These are phyloP conservation scores for Xerocomus brunneocitrinus DNA, from an alignment of 768 basidiomycete genomes.

Conservation along the genomic window DNA sequence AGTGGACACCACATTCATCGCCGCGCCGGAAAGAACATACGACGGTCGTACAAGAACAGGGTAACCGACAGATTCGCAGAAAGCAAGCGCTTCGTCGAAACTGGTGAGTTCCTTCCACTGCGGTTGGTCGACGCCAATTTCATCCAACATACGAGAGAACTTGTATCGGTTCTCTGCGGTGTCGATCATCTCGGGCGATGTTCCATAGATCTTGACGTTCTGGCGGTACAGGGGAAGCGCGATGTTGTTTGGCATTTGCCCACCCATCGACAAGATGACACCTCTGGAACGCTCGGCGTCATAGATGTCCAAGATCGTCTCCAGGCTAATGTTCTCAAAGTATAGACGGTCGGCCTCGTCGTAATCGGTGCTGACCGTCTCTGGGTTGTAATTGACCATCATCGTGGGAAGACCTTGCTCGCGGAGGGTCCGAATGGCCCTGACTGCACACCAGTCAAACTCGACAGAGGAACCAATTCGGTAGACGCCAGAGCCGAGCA, in stretches of 20 bases:
- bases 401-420: conserved; percentile 93
- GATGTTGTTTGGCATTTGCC: conserved; percentile 98
- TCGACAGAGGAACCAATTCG: conserved; percentile 99
- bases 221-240: conserved; percentile 92
- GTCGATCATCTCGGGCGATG: conserved; percentile 99
- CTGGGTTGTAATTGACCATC: conserved; percentile 99
- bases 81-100: conserved; percentile 79
- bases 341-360: conserved; percentile 98
- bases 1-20: conserved; percentile 99
- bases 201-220: conserved; percentile 98
- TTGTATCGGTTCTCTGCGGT: conserved; percentile 99
- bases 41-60: conserved; percentile 97
- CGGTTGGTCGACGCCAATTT: conserved; percentile 98
- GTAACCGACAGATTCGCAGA: conserved; percentile 92
- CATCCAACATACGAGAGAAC: conserved; percentile 95
- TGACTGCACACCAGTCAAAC: conserved; percentile 99
- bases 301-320: conserved; percentile 96
- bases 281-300: conserved; percentile 85
- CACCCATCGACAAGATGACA: conserved; percentile 96
- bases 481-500: conserved; percentile 96
- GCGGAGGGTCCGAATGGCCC: conserved; percentile 92
- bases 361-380: conserved; percentile 98
- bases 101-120: conserved; percentile 95
- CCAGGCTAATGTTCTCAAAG: conserved; percentile 97
- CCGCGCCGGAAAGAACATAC: conserved; percentile 98